phyloP scores from a whole-genome alignment of 2,329 filamentous ascomycete genomes.

The Aspergillus ibericus region DNA sequence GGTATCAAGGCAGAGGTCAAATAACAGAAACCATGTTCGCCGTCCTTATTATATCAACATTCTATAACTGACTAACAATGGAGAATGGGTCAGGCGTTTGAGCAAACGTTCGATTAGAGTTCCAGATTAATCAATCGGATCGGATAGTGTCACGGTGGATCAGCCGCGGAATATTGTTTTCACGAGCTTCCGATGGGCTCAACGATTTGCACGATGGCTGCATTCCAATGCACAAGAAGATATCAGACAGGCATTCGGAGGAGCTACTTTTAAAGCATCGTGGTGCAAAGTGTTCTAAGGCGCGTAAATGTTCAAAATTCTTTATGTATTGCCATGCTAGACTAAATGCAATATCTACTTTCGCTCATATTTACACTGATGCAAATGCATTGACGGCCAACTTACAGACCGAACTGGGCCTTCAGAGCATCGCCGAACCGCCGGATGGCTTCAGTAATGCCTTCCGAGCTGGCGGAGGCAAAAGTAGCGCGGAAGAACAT shows the following conservation, averaged over 20 bases:
- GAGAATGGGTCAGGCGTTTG: constrained; percentile 2
- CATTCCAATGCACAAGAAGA: too few relatives aligned
- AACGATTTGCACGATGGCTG: not conserved
- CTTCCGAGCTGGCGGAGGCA: constrained; percentile 71
- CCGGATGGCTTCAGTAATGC: constrained; percentile 70
- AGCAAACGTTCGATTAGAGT: constrained; percentile 21
- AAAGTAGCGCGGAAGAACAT: constrained; percentile 91
- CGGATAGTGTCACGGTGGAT: constrained; percentile 9
- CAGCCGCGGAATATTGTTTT: constrained; percentile 16
- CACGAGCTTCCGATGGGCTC: not conserved
- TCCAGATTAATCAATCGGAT: constrained; percentile 16
- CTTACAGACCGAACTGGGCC: constrained; percentile 55
- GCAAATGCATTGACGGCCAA: not conserved
- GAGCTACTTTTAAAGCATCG: too few relatives aligned
- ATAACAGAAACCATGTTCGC: not conserved
- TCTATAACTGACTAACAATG: not conserved
- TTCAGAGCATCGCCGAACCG: constrained; percentile 75
- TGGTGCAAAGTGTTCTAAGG: too few relatives aligned
- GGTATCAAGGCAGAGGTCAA: not conserved
- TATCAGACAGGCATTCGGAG: too few relatives aligned
- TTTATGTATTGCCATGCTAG: not conserved
- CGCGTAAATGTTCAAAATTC: too few relatives aligned
- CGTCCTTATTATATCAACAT: not conserved
- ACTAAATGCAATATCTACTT: not conserved
- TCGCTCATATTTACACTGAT: not conserved